Base-by-base conservation (phyloP, 140 eudicot species). In the Anethum foeniculum region DNA sequence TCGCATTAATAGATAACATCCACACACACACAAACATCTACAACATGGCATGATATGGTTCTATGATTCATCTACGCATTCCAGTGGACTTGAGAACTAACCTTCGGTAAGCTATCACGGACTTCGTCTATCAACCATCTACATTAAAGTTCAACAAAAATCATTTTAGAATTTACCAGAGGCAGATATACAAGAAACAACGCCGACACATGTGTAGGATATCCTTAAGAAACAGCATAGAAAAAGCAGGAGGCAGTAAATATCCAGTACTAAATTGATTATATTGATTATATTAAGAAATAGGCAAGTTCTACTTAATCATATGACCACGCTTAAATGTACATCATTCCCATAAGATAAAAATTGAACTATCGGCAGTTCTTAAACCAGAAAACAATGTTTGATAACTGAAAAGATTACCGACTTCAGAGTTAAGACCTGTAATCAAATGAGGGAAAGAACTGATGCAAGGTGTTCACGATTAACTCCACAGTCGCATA, bases 41-140 rank as follows among this genome's bases (percentile, higher is more conserved):
- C 14, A 48, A 51, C 68, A 79, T 73, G 78, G 54, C 39, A 44
- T 2, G 9, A 28, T 74, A n/a, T 74, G 36, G 39, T n/a, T 13
- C 15, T 23, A 12, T 6, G 3, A 74, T 18, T 41, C 9, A 44
- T 23, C 19, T 72, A 23, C 4, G 18, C 30, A 41, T 38, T 41
- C 38, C 28, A 47, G 34, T 28, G 68, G 80, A 27, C 25, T 77
- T 46, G 48, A 80, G n/a, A 82, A 79, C 88, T 67, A 80, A 81
- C 98, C 98, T 94, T 94, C 0, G 97, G 98, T 85, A 93, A 88
- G 83, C 96, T 91, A 73, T 94, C 98, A 54, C 84, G 89, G 71
- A 91, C 91, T 90, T 94, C 98, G 81, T 86, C 98, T n/a, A 91
- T 82, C 96, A 94, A 86, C 98, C 97, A 94, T 97, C 98, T 94